A percentile compares a stretch with the other conserved stretches of the same genome.
phyloP scores from a whole-genome alignment of 306 rosid genomes.

The Castanopsis chinensis region DNA sequence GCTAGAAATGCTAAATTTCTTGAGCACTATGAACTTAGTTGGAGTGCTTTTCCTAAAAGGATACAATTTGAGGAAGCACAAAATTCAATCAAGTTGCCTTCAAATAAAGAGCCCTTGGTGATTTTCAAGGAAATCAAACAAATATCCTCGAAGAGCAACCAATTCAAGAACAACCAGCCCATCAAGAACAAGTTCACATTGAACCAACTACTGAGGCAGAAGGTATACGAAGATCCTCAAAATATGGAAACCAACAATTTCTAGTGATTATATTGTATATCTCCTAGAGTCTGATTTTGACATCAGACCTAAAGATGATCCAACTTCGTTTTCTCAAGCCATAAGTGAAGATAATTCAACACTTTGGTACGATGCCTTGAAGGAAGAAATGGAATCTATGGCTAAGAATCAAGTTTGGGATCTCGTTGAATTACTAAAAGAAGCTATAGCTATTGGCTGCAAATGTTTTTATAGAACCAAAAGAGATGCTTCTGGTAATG shows the following conservation, averaged over 20 bases:
- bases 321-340: neutral
- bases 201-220: neutral
- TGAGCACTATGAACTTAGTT: neutral
- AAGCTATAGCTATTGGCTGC: neutral
- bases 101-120: neutral
- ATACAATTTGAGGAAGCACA: neutral
- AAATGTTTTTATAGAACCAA: neutral
- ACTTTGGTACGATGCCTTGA: neutral
- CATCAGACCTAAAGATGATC: neutral
- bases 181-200: neutral
- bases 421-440: neutral
- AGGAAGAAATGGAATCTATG: neutral
- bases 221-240: neutral
- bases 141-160: neutral
- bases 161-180: too few species aligned
- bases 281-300: neutral
- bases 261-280: neutral
- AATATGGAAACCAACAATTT: neutral
- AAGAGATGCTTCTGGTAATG: neutral
- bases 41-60: neutral
- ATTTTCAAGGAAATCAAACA: too few species aligned
- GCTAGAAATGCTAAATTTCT: neutral
- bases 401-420: neutral
- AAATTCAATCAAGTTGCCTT: neutral
- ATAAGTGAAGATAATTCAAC: neutral